Conservation (phyloP, 1,284 basidiomycete species). For the Entoloma clypeatum region DNA sequence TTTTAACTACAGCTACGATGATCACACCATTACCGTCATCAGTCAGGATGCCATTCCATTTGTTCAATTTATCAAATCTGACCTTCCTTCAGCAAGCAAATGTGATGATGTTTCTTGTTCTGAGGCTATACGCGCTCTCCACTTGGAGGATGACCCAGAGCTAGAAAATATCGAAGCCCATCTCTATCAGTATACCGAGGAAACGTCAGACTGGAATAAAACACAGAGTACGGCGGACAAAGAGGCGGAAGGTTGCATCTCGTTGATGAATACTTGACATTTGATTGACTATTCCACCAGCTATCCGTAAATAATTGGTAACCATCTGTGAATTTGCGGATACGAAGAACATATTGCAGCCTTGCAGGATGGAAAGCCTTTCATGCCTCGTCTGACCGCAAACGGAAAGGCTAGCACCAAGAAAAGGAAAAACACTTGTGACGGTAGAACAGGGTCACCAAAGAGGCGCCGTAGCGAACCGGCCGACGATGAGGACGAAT, state of each 20-base stretch:
- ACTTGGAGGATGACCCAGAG: conserved; percentile 48
- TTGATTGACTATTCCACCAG: conserved; percentile 13
- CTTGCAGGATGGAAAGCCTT: conserved; percentile 42
- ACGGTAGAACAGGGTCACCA: conserved; percentile 37
- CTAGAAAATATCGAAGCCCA: conserved; percentile 47
- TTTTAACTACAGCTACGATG: conserved; percentile 43
- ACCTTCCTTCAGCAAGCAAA: conserved; percentile 47
- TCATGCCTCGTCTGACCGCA: conserved; percentile 39
- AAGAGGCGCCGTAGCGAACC: conserved; percentile 41
- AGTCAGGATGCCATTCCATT: conserved; percentile 33
- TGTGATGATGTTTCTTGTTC: conserved; percentile 62
- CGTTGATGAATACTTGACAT: not conserved
- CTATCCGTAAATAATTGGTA: conserved; percentile 39
- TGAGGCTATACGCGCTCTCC: conserved; percentile 49
- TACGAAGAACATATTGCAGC: conserved; percentile 46
- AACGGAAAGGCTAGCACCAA: conserved; percentile 34
- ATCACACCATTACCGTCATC: conserved; percentile 56
- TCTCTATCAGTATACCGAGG: conserved; percentile 35
- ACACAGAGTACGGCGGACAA: conserved; percentile 40
- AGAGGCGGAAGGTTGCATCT: conserved; percentile 37
- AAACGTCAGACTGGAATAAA: conserved; percentile 39
- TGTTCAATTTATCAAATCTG: not conserved
- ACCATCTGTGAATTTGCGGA: conserved; percentile 39
- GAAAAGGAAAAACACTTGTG: conserved; percentile 47
- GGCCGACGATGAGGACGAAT: conserved; percentile 23